These are phyloP conservation scores for Penicillium macrosclerotiorum DNA, from an alignment of 495 filamentous ascomycete species.

Conservation along the genomic window DNA sequence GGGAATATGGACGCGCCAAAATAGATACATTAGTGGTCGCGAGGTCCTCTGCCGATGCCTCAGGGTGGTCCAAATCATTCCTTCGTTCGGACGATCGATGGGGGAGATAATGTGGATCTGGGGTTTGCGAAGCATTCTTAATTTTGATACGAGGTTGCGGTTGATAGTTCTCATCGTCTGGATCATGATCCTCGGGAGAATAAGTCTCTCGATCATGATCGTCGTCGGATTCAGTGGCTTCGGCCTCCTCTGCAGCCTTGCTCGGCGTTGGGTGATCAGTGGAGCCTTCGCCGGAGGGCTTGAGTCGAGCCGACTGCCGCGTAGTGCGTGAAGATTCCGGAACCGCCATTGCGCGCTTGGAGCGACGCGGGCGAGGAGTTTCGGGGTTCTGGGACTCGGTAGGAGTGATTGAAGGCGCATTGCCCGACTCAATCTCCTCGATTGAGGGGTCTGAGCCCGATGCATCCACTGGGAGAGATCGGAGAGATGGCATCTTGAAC, in stretches of 20 bases:
- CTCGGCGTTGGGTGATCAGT: conserved; percentile 18
- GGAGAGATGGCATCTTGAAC: conserved; percentile 15
- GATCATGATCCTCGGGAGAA: background rate
- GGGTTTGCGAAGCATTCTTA: conserved; percentile 3
- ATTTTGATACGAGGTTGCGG: conserved; percentile 6
- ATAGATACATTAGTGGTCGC: background rate
- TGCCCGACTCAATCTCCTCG: conserved; percentile 2
- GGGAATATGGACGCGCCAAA: background rate
- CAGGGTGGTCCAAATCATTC: background rate
- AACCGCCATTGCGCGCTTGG: conserved; percentile 21
- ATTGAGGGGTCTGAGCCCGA: background rate
- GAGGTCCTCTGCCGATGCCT: background rate
- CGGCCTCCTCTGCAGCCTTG: conserved; percentile 13
- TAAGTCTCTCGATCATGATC: conserved; percentile 2
- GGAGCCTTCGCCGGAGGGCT: conserved; percentile 15
- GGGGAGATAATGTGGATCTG: background rate
- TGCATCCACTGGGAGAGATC: background rate
- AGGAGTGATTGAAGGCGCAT: conserved; percentile 12
- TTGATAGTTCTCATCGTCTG: conserved; percentile 3
- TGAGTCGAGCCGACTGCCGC: conserved; percentile 37
- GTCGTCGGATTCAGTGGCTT: conserved; percentile 7
- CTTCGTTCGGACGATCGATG: background rate
- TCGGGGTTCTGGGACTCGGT: conserved; percentile 18
- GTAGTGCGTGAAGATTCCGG: conserved; percentile 42
- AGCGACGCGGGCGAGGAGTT: conserved; percentile 18